Evolutionary conservation across 345 rosid species (phyloP).

Genomic region (Eucalyptus curtisii): DNA sequence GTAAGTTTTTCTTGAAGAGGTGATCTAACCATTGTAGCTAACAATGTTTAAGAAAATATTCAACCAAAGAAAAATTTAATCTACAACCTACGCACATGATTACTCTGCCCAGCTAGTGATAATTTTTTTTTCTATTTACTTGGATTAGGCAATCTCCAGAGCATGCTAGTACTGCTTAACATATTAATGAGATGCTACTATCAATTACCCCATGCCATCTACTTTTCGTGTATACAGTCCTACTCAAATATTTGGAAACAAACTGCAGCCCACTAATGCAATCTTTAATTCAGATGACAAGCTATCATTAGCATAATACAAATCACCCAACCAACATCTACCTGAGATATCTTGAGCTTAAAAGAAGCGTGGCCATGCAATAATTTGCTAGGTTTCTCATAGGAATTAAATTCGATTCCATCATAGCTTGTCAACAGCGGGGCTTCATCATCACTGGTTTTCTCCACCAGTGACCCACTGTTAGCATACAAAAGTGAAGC

Average conservation of each 20-base stretch:
- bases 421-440: conserved; percentile 67
- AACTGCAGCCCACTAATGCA: neutral
- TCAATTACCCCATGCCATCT: neutral
- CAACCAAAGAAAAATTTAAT: neutral
- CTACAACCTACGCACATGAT: too few relatives aligned
- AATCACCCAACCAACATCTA: neutral
- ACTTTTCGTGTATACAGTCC: neutral
- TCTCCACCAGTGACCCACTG: conserved; percentile 52
- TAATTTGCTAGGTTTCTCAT: conserved; percentile 46
- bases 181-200: neutral
- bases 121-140: too few relatives aligned
- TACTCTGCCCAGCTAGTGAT: too few relatives aligned
- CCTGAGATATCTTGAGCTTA: conserved; percentile 82
- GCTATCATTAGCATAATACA: neutral
- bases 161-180: neutral
- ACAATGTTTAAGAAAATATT: neutral
- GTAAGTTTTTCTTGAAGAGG: neutral
- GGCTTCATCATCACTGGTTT: conserved; percentile 48
- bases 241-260: neutral
- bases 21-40: neutral
- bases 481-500: conserved; percentile 76
- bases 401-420: conserved; percentile 64
- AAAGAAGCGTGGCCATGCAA: conserved; percentile 63
- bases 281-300: neutral
- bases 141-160: too few relatives aligned